Evolutionary conservation across 768 basidiomycete genomes (phyloP).

Genomic region (Lactarius psammicola): DNA sequence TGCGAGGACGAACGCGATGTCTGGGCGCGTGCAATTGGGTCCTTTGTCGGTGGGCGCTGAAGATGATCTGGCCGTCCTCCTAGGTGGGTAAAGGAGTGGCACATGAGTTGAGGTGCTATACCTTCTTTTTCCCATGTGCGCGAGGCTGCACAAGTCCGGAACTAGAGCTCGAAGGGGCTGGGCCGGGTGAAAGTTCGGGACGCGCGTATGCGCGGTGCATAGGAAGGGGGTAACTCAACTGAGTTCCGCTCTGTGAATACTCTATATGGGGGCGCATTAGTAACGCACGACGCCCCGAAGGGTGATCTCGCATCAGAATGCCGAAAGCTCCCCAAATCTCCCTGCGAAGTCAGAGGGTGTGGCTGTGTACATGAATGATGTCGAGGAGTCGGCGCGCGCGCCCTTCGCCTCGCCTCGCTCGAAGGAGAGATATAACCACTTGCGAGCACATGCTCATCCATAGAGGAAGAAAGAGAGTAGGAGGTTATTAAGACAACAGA

Average conservation of each 20-base stretch:
- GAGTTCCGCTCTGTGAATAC: neutral
- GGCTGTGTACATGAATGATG: neutral
- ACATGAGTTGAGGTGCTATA: conserved; percentile 26
- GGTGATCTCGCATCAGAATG: conserved; percentile 3
- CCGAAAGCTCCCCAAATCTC: neutral
- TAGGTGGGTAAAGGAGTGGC: conserved; percentile 23
- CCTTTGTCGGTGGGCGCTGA: conserved; percentile 10
- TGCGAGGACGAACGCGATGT: conserved; percentile 6
- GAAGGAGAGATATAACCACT: conserved; percentile 11
- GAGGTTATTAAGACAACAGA: conserved; percentile 1
- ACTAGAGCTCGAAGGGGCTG: conserved; percentile 15
- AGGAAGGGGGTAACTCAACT: neutral
- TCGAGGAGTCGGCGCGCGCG: conserved; percentile 7
- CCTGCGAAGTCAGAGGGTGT: neutral
- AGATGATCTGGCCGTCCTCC: conserved; percentile 23
- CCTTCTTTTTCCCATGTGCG: conserved; percentile 18
- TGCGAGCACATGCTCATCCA: conserved; percentile 21
- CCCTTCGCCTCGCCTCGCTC: conserved; percentile 3
- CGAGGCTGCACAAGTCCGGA: conserved; percentile 6
- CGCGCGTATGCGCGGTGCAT: neutral
- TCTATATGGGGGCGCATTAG: conserved; percentile 6
- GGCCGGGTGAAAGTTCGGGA: conserved; percentile 6
- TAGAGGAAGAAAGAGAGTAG: conserved; percentile 9
- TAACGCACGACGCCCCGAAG: neutral
- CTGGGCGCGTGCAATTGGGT: conserved; percentile 6